These are phyloP conservation scores for Xylaria grammica DNA, from an alignment of 495 filamentous ascomycete genomes.

Conservation along the genomic window DNA sequence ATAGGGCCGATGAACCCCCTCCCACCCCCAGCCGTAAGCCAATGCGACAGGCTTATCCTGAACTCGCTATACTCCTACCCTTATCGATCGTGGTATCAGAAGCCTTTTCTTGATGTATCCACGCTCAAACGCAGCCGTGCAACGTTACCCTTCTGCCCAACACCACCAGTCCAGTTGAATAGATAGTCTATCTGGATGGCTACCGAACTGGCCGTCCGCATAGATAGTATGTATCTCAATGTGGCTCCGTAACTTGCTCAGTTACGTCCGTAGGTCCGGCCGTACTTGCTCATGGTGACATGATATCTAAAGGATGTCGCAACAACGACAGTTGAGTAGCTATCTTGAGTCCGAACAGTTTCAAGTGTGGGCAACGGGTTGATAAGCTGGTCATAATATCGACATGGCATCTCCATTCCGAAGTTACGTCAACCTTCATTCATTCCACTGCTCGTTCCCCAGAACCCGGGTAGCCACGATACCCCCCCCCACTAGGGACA, in stretches of 20 bases:
- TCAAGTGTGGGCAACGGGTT: background rate
- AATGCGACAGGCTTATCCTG: constrained; percentile 2
- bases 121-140: constrained; percentile 9
- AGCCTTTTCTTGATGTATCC: background rate
- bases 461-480: background rate
- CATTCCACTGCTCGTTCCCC: background rate
- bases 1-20: constrained; percentile 14
- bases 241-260: background rate
- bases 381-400: background rate
- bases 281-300: background rate
- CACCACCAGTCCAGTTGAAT: background rate
- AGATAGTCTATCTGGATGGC: background rate
- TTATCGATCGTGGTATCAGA: constrained; percentile 2
- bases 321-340: background rate
- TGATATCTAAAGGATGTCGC: background rate
- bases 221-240: constrained; percentile 1
- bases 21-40: constrained; percentile 13
- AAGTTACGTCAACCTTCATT: background rate
- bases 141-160: constrained; percentile 11
- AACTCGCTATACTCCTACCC: background rate
- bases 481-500: background rate
- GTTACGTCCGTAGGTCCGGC: background rate
- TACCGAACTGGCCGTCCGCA: background rate
- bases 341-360: background rate
- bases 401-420: background rate